Conservation (phyloP, 352 stramenopile species). For the Globisporangium emineosum region DNA sequence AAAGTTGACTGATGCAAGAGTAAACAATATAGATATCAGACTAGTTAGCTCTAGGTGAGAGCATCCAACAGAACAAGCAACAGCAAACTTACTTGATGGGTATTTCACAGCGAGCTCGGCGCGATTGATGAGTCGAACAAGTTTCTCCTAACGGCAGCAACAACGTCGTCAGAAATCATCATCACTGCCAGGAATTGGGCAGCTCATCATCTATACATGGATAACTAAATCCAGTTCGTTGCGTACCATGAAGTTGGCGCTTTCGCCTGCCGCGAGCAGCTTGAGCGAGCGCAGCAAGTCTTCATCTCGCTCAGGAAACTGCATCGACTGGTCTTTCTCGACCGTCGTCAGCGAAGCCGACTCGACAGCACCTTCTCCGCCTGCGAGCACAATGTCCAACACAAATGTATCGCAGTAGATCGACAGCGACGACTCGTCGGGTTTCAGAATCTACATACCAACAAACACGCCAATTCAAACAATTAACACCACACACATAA, state of each 20-base stretch:
- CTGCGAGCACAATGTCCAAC: conserved; percentile 75
- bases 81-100: conserved; percentile 32
- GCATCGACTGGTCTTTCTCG: conserved; percentile 82
- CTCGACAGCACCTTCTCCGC: conserved; percentile 68
- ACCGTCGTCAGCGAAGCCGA: conserved; percentile 82
- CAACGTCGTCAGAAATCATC: not conserved
- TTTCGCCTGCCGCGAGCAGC: conserved; percentile 70
- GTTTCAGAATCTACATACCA: conserved; percentile 66
- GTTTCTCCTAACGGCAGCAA: conserved; percentile 53
- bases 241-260: conserved; percentile 65
- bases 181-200: not conserved
- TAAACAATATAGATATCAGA: not conserved
- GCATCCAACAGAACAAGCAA: not conserved
- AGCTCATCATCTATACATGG: not conserved
- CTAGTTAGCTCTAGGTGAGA: not conserved
- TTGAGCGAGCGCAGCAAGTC: conserved; percentile 68
- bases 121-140: conserved; percentile 79
- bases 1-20: conserved; percentile 57
- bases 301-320: conserved; percentile 82
- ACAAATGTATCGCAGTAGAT: conserved; percentile 89
- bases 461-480: not conserved
- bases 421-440: conserved; percentile 79
- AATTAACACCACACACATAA: conserved; percentile 3
- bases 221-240: not conserved
- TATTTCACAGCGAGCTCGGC: conserved; percentile 82